These are phyloP conservation scores for Aaosphaeria arxii DNA, from an alignment of 2,329 filamentous ascomycete species.

Conservation along the genomic window DNA sequence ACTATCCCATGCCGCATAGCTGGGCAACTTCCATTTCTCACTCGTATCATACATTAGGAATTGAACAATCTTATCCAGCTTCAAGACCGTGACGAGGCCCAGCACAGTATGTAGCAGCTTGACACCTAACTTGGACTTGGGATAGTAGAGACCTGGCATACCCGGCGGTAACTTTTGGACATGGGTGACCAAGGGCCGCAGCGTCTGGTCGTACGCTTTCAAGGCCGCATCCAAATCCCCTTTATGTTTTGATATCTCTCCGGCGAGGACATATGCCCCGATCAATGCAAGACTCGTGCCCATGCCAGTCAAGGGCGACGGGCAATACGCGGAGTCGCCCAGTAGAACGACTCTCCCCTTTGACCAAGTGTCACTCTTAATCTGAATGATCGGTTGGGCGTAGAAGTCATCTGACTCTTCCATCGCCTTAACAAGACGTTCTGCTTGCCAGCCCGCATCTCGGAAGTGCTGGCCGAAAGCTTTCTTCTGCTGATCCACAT, in stretches of 20 bases:
- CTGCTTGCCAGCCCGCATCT: constrained; percentile 46
- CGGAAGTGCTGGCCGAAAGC: constrained; percentile 11
- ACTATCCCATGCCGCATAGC: no score
- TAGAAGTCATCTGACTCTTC: constrained; percentile 46
- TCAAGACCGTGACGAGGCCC: no score
- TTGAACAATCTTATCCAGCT: no score
- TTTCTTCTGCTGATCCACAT: background rate
- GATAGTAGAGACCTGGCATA: constrained; percentile 19
- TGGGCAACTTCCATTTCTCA: no score
- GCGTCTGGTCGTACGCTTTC: constrained; percentile 18
- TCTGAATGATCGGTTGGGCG: constrained; percentile 41
- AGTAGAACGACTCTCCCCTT: constrained; percentile 50
- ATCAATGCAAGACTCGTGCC: constrained; percentile 51
- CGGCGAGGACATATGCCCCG: constrained; percentile 16
- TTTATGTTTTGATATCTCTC: constrained; percentile 10
- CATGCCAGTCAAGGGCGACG: constrained; percentile 50
- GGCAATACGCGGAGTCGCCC: constrained; percentile 55
- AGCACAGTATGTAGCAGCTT: background rate
- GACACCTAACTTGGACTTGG: constrained; percentile 12
- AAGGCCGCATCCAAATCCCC: constrained; percentile 11
- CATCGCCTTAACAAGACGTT: constrained; percentile 45
- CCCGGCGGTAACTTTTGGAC: constrained; percentile 22
- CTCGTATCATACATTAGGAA: no score
- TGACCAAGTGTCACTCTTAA: constrained; percentile 46
- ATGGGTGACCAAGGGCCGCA: constrained; percentile 23